phyloP scores from a whole-genome alignment of 768 basidiomycete genomes.

The Mrakia gelida region DNA sequence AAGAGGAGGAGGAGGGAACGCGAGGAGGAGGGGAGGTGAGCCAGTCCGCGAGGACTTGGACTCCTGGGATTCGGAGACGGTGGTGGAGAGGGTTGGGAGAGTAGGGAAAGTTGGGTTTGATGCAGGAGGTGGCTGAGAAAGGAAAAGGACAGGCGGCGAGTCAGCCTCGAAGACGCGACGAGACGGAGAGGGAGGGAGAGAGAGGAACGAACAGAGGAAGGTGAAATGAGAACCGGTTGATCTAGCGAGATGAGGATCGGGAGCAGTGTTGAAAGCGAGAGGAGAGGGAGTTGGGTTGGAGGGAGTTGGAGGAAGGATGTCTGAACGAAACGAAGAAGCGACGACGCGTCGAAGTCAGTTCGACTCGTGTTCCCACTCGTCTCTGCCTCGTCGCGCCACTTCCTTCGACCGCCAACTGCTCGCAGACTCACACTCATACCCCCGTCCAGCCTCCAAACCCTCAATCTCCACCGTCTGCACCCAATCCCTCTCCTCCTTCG shows the following conservation, averaged over 20 bases:
- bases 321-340: not conserved
- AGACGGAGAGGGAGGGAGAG: not conserved
- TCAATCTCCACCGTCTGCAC: not conserved
- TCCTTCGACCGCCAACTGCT: not conserved
- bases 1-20: not conserved
- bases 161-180: not conserved
- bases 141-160: not conserved
- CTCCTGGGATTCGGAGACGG: conserved; percentile 54
- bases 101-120: conserved; percentile 64
- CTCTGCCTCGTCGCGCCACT: not conserved
- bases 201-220: conserved; percentile 48
- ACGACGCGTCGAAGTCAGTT: not conserved
- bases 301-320: conserved; percentile 37
- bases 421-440: conserved; percentile 40
- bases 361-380: not conserved
- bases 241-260: conserved; percentile 58
- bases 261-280: conserved; percentile 66
- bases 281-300: conserved; percentile 52
- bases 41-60: conserved; percentile 58
- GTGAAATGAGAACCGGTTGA: conserved; percentile 56
- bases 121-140: conserved; percentile 57
- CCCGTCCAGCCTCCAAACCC: not conserved
- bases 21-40: not conserved
- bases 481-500: conserved; percentile 9
- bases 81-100: conserved; percentile 51